phyloP scores from a whole-genome alignment of 768 basidiomycete genomes.

The Amylocystis lapponica region DNA sequence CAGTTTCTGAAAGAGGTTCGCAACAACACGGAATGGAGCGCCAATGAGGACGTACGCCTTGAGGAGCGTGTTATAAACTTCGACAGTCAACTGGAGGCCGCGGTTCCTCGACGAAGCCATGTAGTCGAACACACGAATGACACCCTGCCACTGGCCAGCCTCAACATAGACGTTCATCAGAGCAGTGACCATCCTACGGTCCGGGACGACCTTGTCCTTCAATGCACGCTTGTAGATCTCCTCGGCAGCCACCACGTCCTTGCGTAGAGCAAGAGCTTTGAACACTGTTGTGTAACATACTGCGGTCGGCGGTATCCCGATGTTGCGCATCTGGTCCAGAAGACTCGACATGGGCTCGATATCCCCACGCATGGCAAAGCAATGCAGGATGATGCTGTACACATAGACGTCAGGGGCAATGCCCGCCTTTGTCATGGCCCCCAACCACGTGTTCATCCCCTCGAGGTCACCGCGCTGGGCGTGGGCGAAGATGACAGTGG shows the following conservation, averaged over 20 bases:
- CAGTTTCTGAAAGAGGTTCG: slow-evolving; percentile 55
- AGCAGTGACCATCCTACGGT: slow-evolving; percentile 57
- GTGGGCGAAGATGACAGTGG: slow-evolving; percentile 50
- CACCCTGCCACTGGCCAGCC: slow-evolving; percentile 73
- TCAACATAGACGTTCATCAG: slow-evolving; percentile 83
- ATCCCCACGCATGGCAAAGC: slow-evolving; percentile 50
- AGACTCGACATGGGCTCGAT: slow-evolving; percentile 42
- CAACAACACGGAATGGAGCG: slow-evolving; percentile 64
- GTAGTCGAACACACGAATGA: slow-evolving; percentile 64
- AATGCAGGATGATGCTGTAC: slow-evolving; percentile 56
- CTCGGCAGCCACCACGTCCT: slow-evolving; percentile 62
- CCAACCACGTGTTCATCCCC: slow-evolving; percentile 51
- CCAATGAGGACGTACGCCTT: slow-evolving; percentile 82
- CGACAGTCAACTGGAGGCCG: slow-evolving; percentile 42
- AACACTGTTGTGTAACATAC: slow-evolving; percentile 65
- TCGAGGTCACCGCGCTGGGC: slow-evolving; percentile 39
- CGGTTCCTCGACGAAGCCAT: slow-evolving; percentile 34
- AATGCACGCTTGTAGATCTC: slow-evolving; percentile 60
- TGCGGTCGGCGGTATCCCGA: slow-evolving; percentile 39
- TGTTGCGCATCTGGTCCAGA: slow-evolving; percentile 56
- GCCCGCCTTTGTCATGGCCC: slow-evolving; percentile 42
- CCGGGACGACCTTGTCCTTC: slow-evolving; percentile 54
- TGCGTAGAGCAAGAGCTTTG: slow-evolving; percentile 53
- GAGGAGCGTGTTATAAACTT: slow-evolving; percentile 71
- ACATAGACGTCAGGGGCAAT: slow-evolving; percentile 48